Evolutionary conservation across 108 stramenopile species (phyloP).

Genomic region (Conticribra weissflogii): DNA sequence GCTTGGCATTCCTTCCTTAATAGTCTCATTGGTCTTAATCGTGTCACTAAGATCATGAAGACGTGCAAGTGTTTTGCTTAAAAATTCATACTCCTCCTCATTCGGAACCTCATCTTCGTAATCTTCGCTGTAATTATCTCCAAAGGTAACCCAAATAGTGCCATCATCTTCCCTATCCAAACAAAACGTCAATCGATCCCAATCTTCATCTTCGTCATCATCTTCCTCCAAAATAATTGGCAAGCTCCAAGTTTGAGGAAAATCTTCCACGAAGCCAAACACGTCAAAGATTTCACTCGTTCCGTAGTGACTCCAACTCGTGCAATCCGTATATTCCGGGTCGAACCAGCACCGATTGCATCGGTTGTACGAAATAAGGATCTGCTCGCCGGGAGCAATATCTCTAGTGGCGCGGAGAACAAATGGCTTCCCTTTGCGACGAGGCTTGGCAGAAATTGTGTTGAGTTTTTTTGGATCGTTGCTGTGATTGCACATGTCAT

Average conservation of each 20-base stretch:
- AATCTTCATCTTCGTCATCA: constrained; percentile 6
- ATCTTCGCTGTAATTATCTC: constrained; percentile 36
- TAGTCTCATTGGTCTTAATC: constrained; percentile 23
- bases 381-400: constrained; percentile 42
- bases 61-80: constrained; percentile 20
- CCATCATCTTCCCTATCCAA: constrained; percentile 30
- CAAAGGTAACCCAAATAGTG: constrained; percentile 28
- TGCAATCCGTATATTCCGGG: constrained; percentile 32
- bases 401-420: constrained; percentile 17
- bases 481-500: constrained; percentile 51
- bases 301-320: constrained; percentile 22
- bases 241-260: constrained; percentile 43
- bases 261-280: constrained; percentile 53
- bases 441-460: constrained; percentile 24
- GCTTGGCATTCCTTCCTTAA: constrained; percentile 34
- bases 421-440: constrained; percentile 29
- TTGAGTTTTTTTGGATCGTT: constrained; percentile 47
- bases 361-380: constrained; percentile 46
- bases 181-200: constrained; percentile 43
- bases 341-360: constrained; percentile 51
- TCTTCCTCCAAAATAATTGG: constrained; percentile 17
- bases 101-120: constrained; percentile 27
- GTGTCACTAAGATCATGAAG: constrained; percentile 15
- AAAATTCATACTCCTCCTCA: constrained; percentile 24
- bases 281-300: neutral